Base-by-base conservation (phyloP, 2,329 filamentous ascomycete genomes). In the Xylaria polymorpha region DNA sequence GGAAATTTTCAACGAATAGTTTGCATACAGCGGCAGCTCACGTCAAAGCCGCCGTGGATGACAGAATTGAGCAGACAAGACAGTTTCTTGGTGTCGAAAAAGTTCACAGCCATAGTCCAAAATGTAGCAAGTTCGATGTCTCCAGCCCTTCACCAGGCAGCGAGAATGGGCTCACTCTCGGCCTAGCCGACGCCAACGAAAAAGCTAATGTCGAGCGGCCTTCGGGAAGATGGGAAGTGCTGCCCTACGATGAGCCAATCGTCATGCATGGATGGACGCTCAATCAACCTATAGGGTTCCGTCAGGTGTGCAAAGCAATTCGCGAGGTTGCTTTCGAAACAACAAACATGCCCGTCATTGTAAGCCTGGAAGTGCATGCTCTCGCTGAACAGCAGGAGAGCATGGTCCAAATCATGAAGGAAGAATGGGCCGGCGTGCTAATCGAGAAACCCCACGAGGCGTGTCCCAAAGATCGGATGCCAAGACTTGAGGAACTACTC, bases 401-500 rank as follows among this genome's bases (percentile, higher is more conserved):
- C 60, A 98, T 98, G 93, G 94, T 97, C 12, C 88, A 92, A 65
- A 97, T 98, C 71, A 98, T 99, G 92, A 90, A 90, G 72, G 90
- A 97, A 73, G 91, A 93, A 72, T 99, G 94, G 94, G 87, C 86
- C 48, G 90, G 88, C 0, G 82, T 92, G 75, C 84, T 98, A 6
- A 84, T 98, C 12, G 90, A 93, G 25, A 75, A 81, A 62, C 82
- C 82, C 44, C 85, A 81, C 22, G 83, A 86, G 22, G 81, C 84
- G 74, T 82, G 83, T 77, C 84, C 89, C 0, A 82, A 79, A 15
- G 83, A 86, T 64, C 82, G 83, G 5, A 86, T 95, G 32, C 91
- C 93, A 0, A 86, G 88, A 39, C 89, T 97, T 0, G 88, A 88
- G 15, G 88, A 94, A 14, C 81, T 98, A 61, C 86, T 86, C 61